A percentile compares a stretch with the other conserved stretches of the same genome.
phyloP scores from a whole-genome alignment of 129 eudicot species.

The Centaurea solstitialis region DNA sequence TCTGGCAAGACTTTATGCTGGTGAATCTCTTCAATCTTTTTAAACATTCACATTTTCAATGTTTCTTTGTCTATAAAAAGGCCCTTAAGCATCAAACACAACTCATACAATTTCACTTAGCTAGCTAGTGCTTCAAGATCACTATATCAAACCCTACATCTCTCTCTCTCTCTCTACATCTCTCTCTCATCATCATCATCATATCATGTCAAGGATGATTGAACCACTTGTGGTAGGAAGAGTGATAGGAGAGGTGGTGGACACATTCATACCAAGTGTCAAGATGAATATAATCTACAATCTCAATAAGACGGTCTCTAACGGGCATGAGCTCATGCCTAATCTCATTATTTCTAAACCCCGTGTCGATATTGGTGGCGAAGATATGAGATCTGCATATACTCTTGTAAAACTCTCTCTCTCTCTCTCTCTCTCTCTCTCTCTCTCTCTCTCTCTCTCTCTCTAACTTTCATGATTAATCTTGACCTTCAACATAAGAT shows the following conservation, averaged over 20 bases:
- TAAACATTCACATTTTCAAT: conserved; percentile 14
- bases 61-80: conserved; percentile 26
- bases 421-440: neutral
- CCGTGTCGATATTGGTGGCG: conserved; percentile 87
- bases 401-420: conserved; percentile 59
- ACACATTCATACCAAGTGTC: conserved; percentile 73
- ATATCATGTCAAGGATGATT: conserved; percentile 36
- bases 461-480: too few species aligned
- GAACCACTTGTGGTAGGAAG: conserved; percentile 66
- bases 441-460: too few species aligned
- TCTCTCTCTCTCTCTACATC: neutral
- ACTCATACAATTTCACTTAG: conserved; percentile 32
- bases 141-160: neutral
- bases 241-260: conserved; percentile 92
- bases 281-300: conserved; percentile 65
- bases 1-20: conserved; percentile 32
- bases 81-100: conserved; percentile 21
- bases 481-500: too few species aligned
- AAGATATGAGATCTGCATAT: conserved; percentile 86
- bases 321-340: conserved; percentile 97
- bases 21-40: conserved; percentile 24
- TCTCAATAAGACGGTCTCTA: conserved; percentile 62
- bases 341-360: conserved; percentile 53
- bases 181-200: neutral
- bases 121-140: conserved; percentile 6